Evolutionary conservation across 2,329 filamentous ascomycete species (phyloP), one percentile per base, ranked within the genome.

Genomic region (Colletotrichum sp.): DNA sequence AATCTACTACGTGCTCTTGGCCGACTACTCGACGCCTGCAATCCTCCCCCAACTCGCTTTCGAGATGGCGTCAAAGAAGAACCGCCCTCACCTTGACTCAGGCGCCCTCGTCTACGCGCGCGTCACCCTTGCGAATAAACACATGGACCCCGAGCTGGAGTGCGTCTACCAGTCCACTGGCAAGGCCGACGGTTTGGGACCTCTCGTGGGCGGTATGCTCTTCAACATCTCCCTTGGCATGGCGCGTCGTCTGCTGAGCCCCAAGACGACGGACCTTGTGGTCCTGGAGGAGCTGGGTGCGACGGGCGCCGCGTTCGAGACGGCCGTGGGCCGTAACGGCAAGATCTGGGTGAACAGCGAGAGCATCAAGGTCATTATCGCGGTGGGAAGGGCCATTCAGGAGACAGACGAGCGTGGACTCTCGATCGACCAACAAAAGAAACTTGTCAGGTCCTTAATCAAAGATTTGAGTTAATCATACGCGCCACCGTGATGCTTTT

Each of bases 261-360:
- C 91, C 66, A 91, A 90, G 80, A 89, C 90, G 57, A 88, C 87
- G 16, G 89, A 91, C 67, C 84, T 98, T 9, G 90, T 92, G 5
- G 90, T 98, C 30, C 85, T 99, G 72, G 95, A 98, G 78, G 94
- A 95, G 81, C 86, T 99, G 16, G 96, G 93, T 5, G 84, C 82
- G 5, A 93, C 93, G 74, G 96, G 95, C 70, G 85, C 98, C 16
- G 93, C 94, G 24, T 99, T 99, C 83, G 97, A 99, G 88, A 94
- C 98, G 75, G 96, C 96, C 1, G 94, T 98, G 10, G 97, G 97
- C 21, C 92, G 95, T 81, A 99, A 99, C 84, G 97, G 97, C 55
- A 93, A 92, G 83, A 91, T 99, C 26, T 99, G 97, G 96, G 94
- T 99, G 16, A 93, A 96, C 81, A 96, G 94, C 79, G 94, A 94